Conservation (phyloP, 139 green algal genomes). For the Spirogloea muscicola region DNA sequence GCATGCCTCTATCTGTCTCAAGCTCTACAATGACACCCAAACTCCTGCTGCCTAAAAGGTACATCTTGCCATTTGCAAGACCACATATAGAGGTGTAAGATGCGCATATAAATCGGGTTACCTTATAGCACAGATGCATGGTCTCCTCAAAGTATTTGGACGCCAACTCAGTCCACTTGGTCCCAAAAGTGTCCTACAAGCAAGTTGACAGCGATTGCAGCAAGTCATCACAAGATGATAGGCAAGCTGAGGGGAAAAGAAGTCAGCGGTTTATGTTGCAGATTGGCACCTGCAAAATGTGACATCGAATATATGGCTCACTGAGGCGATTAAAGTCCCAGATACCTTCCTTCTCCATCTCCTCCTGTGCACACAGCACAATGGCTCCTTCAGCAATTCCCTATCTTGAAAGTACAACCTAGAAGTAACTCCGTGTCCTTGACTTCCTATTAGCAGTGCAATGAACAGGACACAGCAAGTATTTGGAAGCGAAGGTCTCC, state of each 20-base stretch:
- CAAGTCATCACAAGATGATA: neutral
- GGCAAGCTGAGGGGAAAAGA: neutral
- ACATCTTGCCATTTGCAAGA: no score
- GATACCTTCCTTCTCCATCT: constrained; percentile 81
- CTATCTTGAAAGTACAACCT: no score
- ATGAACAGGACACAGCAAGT: no score
- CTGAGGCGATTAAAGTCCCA: constrained; percentile 77
- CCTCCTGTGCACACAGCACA: constrained; percentile 42
- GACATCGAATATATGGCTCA: constrained; percentile 52
- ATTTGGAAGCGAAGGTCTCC: no score
- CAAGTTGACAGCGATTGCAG: neutral
- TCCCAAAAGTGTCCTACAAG: neutral
- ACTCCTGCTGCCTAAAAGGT: no score
- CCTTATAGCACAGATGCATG: constrained; percentile 34
- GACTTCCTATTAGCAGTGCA: no score
- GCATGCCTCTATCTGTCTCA: no score
- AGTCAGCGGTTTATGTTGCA: neutral
- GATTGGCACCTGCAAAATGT: constrained; percentile 45
- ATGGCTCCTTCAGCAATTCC: neutral
- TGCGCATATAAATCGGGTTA: no score
- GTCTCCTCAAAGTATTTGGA: constrained; percentile 49
- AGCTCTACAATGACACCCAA: no score
- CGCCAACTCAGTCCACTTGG: constrained; percentile 34
- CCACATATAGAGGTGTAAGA: no score
- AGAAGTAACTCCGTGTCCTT: no score